Evolutionary conservation across 306 rosid genomes (phyloP), one percentile per base, ranked within the genome.

Genomic region (Fragaria iinumae): DNA sequence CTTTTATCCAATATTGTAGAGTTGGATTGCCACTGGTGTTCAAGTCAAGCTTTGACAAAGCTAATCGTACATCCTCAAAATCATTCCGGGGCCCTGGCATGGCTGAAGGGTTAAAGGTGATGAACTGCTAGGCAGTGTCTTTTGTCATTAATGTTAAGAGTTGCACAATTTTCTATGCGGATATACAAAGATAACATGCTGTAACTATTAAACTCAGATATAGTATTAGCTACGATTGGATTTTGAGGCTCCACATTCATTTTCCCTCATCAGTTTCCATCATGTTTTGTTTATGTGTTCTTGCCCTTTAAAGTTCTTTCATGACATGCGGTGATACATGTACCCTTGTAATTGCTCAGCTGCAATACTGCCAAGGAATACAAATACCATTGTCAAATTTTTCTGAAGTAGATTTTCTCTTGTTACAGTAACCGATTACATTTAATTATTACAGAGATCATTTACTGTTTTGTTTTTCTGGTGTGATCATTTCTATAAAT

Each of bases 21-120:
- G 81, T 92, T 76, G 99, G 96, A 74, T 80, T 95, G 83, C 97
- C 93, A 6, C 83, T 95, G 87, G 90, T 95, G 77, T 95, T 95
- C 88, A 92, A 92, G 87, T 90, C 99, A 64, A 95, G 99, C 87
- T 95, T 95, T 73, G 97, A 95, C 80, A 95, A 92, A 83, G 99
- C 99, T 73, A 95, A 95, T 83, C 86, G 97, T 55, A 95, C 97
- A 64, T 95, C 99, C 25, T 91, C 97, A 67, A 95, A 95, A 81
- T 95, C 97, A 71, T 92, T 95, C 74, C 96, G 96, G 13, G 97
- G 99, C 84, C 99, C 97, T 0, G 99, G 99, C 86, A 77, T 92
- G 90, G 80, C 2, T 34, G 96, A 95, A 84, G 98, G 97, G 80
- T 81, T 92, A 83, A 92, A 90, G 99, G 97, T 95, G 34, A 47